Evolutionary conservation across 1,284 basidiomycete genomes (phyloP).

Genomic region (Sphagnurus paluster): DNA sequence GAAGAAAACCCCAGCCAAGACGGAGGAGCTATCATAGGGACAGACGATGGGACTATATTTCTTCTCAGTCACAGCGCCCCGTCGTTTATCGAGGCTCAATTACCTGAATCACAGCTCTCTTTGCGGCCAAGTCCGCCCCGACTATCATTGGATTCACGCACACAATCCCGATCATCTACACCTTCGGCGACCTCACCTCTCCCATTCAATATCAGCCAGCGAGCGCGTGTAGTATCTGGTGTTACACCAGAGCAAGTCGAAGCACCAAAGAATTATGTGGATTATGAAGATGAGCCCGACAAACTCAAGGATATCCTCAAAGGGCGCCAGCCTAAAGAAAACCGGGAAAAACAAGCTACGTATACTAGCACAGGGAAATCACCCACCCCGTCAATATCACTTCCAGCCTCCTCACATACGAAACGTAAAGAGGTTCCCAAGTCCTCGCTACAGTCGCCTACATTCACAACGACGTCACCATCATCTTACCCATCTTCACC

Average conservation of each 20-base stretch:
- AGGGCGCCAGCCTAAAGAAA: constrained; percentile 47
- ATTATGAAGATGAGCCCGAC: constrained; percentile 76
- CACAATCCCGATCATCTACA: constrained; percentile 38
- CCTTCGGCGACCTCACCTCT: constrained; percentile 28
- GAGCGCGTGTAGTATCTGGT: constrained; percentile 64
- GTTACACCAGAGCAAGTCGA: constrained; percentile 66
- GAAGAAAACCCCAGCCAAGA: constrained; percentile 5
- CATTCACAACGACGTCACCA: constrained; percentile 40
- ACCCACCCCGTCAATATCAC: constrained; percentile 26
- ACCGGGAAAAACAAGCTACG: constrained; percentile 23
- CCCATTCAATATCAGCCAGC: constrained; percentile 39
- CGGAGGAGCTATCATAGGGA: constrained; percentile 29
- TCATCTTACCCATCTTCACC: constrained; percentile 46
- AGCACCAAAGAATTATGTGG: constrained; percentile 73
- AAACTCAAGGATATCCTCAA: constrained; percentile 71
- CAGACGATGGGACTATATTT: constrained; percentile 37
- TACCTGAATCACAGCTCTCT: constrained; percentile 13
- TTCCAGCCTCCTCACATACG: constrained; percentile 14
- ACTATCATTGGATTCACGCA: constrained; percentile 28
- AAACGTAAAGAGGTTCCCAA: constrained; percentile 37
- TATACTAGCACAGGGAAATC: constrained; percentile 21
- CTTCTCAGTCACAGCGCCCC: constrained; percentile 23
- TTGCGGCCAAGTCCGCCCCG: constrained; percentile 19
- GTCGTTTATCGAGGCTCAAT: constrained; percentile 1
- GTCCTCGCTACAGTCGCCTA: constrained; percentile 44